Percentiles rank a stretch among this genome's conserved stretches.
Evolutionary conservation across 2,329 filamentous ascomycete genomes (phyloP).

Genomic region (Nemania diffusa): DNA sequence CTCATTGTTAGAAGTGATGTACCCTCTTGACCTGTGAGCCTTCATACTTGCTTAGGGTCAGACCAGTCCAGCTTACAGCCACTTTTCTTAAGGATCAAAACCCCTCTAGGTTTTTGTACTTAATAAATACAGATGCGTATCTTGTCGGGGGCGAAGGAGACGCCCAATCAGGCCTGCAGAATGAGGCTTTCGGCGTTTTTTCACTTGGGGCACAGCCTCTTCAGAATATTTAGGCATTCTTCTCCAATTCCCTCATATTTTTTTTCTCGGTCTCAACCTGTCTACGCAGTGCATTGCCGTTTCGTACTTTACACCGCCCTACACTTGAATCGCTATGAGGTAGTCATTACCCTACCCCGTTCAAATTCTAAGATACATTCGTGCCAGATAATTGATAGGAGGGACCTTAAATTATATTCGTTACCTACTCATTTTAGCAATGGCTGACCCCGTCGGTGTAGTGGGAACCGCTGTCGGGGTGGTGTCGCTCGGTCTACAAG

Average conservation of each 20-base stretch:
- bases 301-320: background rate
- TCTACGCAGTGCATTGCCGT: background rate
- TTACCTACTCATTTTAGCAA: background rate
- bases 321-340: background rate
- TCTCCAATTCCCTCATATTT: background rate
- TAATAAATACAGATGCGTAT: background rate
- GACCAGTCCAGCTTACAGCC: background rate
- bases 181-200: background rate
- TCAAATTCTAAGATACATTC: background rate
- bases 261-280: background rate
- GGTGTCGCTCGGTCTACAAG: slow-evolving; percentile 35
- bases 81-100: background rate
- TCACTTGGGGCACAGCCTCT: background rate
- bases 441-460: slow-evolving; percentile 10
- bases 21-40: background rate
- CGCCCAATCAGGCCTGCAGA: slow-evolving; percentile 1
- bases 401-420: background rate
- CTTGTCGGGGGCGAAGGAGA: background rate
- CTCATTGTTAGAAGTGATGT: background rate
- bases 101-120: background rate
- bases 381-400: background rate
- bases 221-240: background rate
- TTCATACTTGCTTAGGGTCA: background rate
- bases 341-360: background rate
- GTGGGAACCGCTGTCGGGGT: slow-evolving; percentile 11